Base-by-base conservation (phyloP, 192 early-diverging fungal genomes). In the Mortierella hygrophila region DNA sequence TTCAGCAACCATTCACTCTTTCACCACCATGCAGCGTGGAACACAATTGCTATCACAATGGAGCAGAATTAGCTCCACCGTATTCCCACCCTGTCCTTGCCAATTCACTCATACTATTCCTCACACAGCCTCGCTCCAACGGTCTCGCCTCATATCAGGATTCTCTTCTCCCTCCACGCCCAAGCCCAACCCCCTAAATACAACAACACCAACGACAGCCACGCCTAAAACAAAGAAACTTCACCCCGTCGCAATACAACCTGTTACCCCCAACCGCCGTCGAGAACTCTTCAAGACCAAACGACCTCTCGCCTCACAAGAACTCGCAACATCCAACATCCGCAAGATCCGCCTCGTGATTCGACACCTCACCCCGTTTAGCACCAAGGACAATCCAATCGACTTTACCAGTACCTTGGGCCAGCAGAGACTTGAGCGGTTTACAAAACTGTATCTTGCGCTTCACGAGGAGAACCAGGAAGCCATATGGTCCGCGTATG, bases 401-500 rank as follows among this genome's bases (percentile, higher is more conserved):
- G 44, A 65, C 18, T 16, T 80, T 26, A 37, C 73, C 21, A 46
- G 69, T 6, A 3, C 37, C 15, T 20, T 32, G 6, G 77, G 72
- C 13, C 72, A 57, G 21, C 74, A 68, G 35, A 26, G 68, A 72
- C 77, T 80, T 40, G 54, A 20, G 0, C 55, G 44, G 7, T 81
- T 86, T 60, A 72, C 37, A 23, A 41, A 52, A 20, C 79, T 86
- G 6, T 72, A 86, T 35, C 32, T 32, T 0, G 79, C 84, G 26
- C 79, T 86, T 15, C 68, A 85, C 21, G 60, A 80, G 44, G 40
- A 80, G 18, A 52, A 81, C 37, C 42, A 60, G 3, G 77, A 86
- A 4, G 29, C 71, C 8, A 74, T 86, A 20, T 86, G 84, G 84
- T 57, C 73, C 21, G 84, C 76, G 13, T 81, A 81, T 44, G 68